Conservation (phyloP, 177 flowering plant species). For the Telopea speciosissima region DNA sequence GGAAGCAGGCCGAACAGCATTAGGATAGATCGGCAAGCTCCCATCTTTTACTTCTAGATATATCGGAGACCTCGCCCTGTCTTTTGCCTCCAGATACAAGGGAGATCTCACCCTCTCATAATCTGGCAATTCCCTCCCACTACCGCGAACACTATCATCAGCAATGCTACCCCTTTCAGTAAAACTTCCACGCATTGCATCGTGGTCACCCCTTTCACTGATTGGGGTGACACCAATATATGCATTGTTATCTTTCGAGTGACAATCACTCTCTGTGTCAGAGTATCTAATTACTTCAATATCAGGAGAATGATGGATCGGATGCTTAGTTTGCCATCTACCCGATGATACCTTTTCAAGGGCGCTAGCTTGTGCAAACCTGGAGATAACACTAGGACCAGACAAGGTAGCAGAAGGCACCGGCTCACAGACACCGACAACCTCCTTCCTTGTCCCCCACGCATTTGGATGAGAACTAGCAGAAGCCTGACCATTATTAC, state of each 20-base stretch:
- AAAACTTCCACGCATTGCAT: slow-evolving; percentile 25
- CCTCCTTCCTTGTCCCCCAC: slow-evolving; percentile 69
- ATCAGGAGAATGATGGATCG: slow-evolving; percentile 27
- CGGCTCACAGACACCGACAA: slow-evolving; percentile 29
- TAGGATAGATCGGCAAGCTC: slow-evolving; percentile 12
- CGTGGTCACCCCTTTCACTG: slow-evolving; percentile 23
- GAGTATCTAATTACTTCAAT: slow-evolving; percentile 37
- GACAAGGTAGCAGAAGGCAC: slow-evolving; percentile 34
- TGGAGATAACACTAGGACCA: slow-evolving; percentile 45
- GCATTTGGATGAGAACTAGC: slow-evolving; percentile 50
- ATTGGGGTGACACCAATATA: slow-evolving; percentile 13
- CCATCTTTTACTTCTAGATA: slow-evolving; percentile 29
- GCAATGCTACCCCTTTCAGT: slow-evolving; percentile 25
- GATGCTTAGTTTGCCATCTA: slow-evolving; percentile 74
- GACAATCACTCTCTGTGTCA: slow-evolving; percentile 28
- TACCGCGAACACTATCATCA: slow-evolving; percentile 27
- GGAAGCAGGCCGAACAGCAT: slow-evolving; percentile 22
- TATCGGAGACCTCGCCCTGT: slow-evolving; percentile 18
- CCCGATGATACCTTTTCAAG: slow-evolving; percentile 89
- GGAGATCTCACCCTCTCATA: slow-evolving; percentile 29
- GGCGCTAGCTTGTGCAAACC: slow-evolving; percentile 83
- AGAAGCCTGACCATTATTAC: slow-evolving; percentile 18
- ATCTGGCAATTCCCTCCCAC: slow-evolving; percentile 27
- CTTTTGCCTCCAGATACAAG: slow-evolving; percentile 23
- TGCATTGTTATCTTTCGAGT: slow-evolving; percentile 12